Evolutionary conservation across 371 early-diverging fungal species (phyloP).

Genomic region (Actinomucor elegans): DNA sequence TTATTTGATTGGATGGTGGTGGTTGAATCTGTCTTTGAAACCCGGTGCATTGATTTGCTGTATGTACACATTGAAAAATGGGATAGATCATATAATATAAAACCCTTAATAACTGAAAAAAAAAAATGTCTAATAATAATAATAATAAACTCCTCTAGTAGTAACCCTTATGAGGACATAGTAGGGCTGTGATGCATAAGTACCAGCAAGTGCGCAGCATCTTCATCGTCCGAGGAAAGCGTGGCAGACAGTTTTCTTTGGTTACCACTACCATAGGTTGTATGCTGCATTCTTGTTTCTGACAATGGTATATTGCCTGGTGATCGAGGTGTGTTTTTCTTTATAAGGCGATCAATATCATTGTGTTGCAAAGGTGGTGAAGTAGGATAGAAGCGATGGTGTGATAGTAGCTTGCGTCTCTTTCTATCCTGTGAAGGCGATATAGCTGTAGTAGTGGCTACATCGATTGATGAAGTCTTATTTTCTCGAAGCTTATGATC

Average conservation of each 20-base stretch:
- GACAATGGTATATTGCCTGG: constrained; percentile 1
- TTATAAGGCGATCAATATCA: constrained; percentile 13
- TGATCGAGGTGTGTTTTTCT: constrained; percentile 14
- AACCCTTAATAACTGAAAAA: too few species aligned
- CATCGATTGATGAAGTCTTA: neutral
- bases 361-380: constrained; percentile 13
- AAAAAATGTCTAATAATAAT: too few species aligned
- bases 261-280: neutral
- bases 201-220: constrained; percentile 30
- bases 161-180: constrained; percentile 6
- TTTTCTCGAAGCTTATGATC: neutral
- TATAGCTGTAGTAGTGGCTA: neutral
- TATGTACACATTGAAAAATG: neutral
- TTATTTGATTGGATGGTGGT: constrained; percentile 1
- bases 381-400: constrained; percentile 19
- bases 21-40: neutral
- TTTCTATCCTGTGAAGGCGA: constrained; percentile 1
- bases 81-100: too few species aligned
- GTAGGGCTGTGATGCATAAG: constrained; percentile 32
- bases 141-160: neutral
- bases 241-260: constrained; percentile 13
- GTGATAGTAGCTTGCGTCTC: constrained; percentile 6
- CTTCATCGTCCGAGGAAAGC: constrained; percentile 26
- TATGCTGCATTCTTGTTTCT: constrained; percentile 5
- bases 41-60: neutral